Evolutionary conservation across 75 land plant genomes (phyloP), one percentile per base, ranked within the genome.

Genomic region (Azolla pinnata): DNA sequence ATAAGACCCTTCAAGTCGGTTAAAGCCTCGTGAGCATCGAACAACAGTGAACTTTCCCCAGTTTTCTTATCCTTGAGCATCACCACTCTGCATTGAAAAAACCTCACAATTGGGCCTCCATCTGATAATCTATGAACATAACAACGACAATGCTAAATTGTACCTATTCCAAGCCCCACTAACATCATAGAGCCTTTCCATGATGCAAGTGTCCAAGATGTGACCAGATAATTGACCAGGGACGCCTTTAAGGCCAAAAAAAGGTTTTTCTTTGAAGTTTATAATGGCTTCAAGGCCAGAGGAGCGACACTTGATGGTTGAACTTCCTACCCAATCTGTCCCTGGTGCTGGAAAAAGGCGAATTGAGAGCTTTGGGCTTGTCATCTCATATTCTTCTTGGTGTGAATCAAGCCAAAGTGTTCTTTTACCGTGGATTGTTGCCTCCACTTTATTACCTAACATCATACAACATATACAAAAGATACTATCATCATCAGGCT

Each of bases 91-190:
- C 29, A 59, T 44, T 20, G 30, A 24, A 52, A 0, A 2, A 33
- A 0, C 14, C 32, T 10, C 46, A 12, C 31, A 2, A 17, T 14
- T 18, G 2, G 21, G 25, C 33, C 24, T 21, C 33, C 10, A 35
- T 33, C 34, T 27, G 26, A 35, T 31, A 23, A 27, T 0, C 23
- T 9, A 14, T 4, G 19, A n/a, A 0, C 17, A 45, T 48, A 25
- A 57, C 10, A 21, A 31, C 18, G 14, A 2, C 26, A 19, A 31
- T n/a, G 42, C 42, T 23, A 55, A 24, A 28, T 21, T 14, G 29
- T 77, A 90, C 87, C 74, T 71, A 51, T 90, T 87, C 90, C 90
- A 86, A 16, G 61, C 60, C 27, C 97, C 91, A 53, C 64, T 35
- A 25, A 86, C 51, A 44, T 79, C 83, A 60, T 70, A 70, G 9